Percentiles rank a stretch among this genome's conserved stretches.
These are phyloP conservation scores for Solidago caesia DNA, from an alignment of 129 eudicot species.

Conservation along the genomic window DNA sequence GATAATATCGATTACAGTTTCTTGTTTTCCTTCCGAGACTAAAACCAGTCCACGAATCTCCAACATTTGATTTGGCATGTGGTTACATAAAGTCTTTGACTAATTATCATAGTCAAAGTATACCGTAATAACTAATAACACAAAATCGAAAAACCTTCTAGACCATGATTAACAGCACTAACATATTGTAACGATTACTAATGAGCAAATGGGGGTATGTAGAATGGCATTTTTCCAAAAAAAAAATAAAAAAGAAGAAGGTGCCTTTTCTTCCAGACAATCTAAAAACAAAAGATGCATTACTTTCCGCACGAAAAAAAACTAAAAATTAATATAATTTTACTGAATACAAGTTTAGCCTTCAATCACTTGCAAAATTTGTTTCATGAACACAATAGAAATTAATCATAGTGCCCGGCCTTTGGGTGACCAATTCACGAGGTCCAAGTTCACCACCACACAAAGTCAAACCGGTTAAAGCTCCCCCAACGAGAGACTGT, in stretches of 20 bases:
- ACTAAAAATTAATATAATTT: background rate
- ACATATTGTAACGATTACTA: background rate
- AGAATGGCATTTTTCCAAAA: background rate
- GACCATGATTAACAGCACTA: background rate
- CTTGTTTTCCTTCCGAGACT: background rate
- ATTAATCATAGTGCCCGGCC: too few relatives aligned
- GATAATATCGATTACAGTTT: background rate
- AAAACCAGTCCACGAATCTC: background rate
- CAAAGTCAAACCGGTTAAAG: too few relatives aligned
- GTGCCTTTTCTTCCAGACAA: background rate
- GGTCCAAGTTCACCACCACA: too few relatives aligned
- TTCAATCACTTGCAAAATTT: too few relatives aligned
- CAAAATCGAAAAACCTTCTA: background rate
- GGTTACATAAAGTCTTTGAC: background rate
- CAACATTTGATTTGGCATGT: background rate
- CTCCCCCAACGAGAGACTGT: too few relatives aligned
- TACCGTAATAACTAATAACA: background rate
- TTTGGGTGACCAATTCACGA: too few relatives aligned
- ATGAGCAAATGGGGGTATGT: constrained; percentile 4
- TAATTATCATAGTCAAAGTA: background rate
- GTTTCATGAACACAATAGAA: too few relatives aligned
- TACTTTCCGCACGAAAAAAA: background rate
- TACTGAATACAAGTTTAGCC: too few relatives aligned
- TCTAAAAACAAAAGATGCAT: background rate
- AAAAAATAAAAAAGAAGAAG: background rate